Percentiles rank a stretch among this genome's conserved stretches.
These are phyloP conservation scores for Pisolithus sp. DNA, from an alignment of 768 basidiomycete genomes.

Conservation along the genomic window DNA sequence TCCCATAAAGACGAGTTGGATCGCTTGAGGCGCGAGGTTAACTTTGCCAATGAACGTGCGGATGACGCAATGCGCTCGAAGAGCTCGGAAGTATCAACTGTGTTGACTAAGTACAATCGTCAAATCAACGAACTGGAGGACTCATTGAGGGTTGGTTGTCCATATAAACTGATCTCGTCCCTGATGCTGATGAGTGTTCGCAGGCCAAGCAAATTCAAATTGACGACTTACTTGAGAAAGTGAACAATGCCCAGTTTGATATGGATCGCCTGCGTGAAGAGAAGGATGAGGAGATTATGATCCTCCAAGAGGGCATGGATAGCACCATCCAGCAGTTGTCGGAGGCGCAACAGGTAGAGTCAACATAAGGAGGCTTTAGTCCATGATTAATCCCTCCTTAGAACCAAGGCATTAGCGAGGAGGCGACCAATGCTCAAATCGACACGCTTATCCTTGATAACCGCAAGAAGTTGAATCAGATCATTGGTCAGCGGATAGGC, in stretches of 20 bases:
- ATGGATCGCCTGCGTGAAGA: constrained; percentile 83
- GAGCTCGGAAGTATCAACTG: constrained; percentile 83
- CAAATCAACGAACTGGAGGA: constrained; percentile 96
- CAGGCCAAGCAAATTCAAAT: constrained; percentile 96
- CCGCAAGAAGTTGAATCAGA: constrained; percentile 94
- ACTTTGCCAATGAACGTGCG: constrained; percentile 96
- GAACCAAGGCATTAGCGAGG: constrained; percentile 80
- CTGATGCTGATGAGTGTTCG: constrained; percentile 11
- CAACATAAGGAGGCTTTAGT: not conserved
- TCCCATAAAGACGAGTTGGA: constrained; percentile 95
- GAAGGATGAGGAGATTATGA: constrained; percentile 94
- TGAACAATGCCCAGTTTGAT: constrained; percentile 70
- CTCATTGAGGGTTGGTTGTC: constrained; percentile 67
- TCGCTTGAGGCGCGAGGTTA: constrained; percentile 83
- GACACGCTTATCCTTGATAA: constrained; percentile 95
- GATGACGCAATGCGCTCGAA: constrained; percentile 89
- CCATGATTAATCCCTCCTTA: constrained; percentile 24
- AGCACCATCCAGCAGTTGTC: constrained; percentile 81
- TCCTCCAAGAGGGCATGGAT: constrained; percentile 95
- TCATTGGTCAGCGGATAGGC: constrained; percentile 60
- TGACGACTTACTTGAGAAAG: constrained; percentile 80
- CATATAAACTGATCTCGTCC: not conserved
- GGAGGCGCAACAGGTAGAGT: constrained; percentile 74
- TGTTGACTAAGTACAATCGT: constrained; percentile 91
- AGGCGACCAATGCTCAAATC: constrained; percentile 94